Evolutionary conservation across 768 basidiomycete genomes (phyloP), one percentile per base, ranked within the genome.

Genomic region (Leccinellum luteum): DNA sequence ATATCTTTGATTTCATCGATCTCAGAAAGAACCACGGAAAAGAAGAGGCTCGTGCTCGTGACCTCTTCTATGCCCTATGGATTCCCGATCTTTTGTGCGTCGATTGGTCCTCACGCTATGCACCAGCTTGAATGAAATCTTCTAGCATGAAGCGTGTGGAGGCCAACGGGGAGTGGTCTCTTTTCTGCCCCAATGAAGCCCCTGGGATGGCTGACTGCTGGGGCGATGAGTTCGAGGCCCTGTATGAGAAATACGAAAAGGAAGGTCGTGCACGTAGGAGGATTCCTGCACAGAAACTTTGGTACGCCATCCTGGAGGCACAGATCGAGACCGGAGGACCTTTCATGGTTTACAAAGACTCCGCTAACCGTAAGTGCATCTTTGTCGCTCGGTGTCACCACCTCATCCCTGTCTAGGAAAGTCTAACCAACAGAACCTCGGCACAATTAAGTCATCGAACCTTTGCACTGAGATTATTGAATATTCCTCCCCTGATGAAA

Each of bases 291-390:
- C 97, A 98, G 74, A 98, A 98, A 76, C 83, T 99, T 35, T 99
- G 97, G 96, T 98, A 96, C 71, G 94, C 94, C 32, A 86, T 98
- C 64, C 78, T 98, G 41, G 97, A 98, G 68, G 86, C 94, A 13
- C 97, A 99, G 75, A 94, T 96, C 64, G 96, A 99, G 77, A 99
- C 97, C 1, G 97, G 97, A 51, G 89, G 89, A n/a, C 97, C 97
- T 0, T 99, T 98, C 79, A 98, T 98, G 93, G 79, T 92, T 27
- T 99, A 98, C 83, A 99, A 99, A 78, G 96, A 98, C 69, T 83
- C 93, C 41, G 88, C 90, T 57, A 99, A 99, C 72, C 75, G 93
- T 94, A 65, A 54, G 89, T 76, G 1, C 12, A 17, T 17, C 25
- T 32, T 32, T 43, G 47, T 54, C 15, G 34, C 49, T 51, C n/a